Conservation (phyloP, 208 protist species). For the Crithidia bombi region DNA sequence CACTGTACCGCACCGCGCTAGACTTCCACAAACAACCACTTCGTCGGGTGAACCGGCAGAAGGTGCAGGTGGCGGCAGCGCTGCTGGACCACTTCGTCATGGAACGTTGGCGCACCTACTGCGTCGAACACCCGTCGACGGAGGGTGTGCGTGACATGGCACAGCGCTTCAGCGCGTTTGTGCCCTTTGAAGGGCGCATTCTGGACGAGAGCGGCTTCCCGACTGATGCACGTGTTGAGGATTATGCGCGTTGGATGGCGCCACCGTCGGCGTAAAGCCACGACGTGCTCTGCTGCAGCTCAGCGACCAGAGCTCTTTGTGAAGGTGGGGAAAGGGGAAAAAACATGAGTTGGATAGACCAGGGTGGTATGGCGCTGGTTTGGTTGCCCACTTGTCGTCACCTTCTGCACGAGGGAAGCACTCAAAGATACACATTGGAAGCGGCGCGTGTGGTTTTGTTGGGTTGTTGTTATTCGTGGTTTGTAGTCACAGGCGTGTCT, state of each 20-base stretch:
- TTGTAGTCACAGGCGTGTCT: conserved; percentile 13
- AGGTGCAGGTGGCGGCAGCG: conserved; percentile 75
- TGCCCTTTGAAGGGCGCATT: conserved; percentile 67
- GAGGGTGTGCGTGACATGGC: conserved; percentile 48
- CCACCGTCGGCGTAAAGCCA: conserved; percentile 19
- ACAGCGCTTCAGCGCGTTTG: conserved; percentile 52
- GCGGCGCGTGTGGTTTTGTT: not conserved
- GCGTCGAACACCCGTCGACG: conserved; percentile 19
- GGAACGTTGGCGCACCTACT: conserved; percentile 37
- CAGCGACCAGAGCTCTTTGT: too few species aligned
- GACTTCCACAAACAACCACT: conserved; percentile 73
- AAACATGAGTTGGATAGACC: too few species aligned
- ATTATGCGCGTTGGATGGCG: conserved; percentile 87
- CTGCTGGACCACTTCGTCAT: conserved; percentile 74
- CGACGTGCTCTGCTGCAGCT: not conserved
- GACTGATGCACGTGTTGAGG: conserved; percentile 76
- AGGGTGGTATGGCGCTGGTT: too few species aligned
- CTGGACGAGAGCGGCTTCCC: conserved; percentile 75
- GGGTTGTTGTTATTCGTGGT: not conserved
- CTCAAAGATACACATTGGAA: not conserved
- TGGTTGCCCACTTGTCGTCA: too few species aligned
- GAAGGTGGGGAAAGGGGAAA: not conserved
- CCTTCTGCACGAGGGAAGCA: too few species aligned
- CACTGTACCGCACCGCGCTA: conserved; percentile 65
- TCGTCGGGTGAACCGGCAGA: conserved; percentile 78